Base-by-base conservation (phyloP, 2,329 filamentous ascomycete species). In the Zarea fungicola region DNA sequence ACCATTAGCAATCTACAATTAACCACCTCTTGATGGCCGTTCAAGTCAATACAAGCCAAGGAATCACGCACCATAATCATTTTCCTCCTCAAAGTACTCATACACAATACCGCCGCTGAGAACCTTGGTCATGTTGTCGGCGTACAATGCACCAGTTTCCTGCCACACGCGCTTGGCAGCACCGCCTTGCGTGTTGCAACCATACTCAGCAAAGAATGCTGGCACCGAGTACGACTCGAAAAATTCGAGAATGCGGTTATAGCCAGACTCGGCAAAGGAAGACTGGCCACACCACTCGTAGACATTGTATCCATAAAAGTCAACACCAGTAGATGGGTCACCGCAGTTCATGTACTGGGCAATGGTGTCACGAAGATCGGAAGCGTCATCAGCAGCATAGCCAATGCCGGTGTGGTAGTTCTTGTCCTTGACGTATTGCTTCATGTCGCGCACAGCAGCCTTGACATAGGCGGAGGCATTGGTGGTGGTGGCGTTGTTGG, bases 281-380 rank as follows among this genome's bases (percentile, higher is more conserved):
- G 88, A 95, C 58, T 91, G 69, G 58, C 92, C 93, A 67, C 93
- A 99, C 93, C 93, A 99, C 48, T 91, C 95, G 80, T 99, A 99
- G 73, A 97, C 95, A 78, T 99, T 99, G 85, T 97, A 97, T 51
- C 93, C 93, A 87, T 90, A 99, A 78, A 95, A 97, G 71, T 99
- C 93, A 57, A 97, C 95, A 53, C 85, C 62, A 10, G 74, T 71
- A 25, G 74, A 64, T 52, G 80, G 69, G 5, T 60, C 51, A 52
- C 91, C 88, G 65, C 93, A 99, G 78, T 96, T 91, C 75, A 99
- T 96, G 80, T 95, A 99, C 65, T 89, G 74, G 58, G 89, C 88
- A 63, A 97, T 82, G 61, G 89, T 76, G 57, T 77, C 77, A 66
- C 93, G 88, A 60, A 96, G 93, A 21, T 81, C 77, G 26, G 83